Base-by-base conservation (phyloP, 2,329 filamentous ascomycete species). In the Thyridium curvatum region DNA sequence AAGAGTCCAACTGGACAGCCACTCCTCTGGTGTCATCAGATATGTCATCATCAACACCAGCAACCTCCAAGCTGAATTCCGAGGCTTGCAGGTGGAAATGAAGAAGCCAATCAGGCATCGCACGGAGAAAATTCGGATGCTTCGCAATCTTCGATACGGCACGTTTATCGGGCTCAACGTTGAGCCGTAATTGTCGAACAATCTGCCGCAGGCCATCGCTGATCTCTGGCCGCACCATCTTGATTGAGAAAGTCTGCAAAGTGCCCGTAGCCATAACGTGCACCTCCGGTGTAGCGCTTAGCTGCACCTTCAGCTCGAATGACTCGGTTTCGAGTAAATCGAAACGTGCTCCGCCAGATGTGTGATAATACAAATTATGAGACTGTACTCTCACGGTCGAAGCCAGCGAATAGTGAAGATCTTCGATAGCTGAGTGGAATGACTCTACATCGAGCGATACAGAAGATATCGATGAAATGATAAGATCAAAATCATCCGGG, bases 331-430 rank as follows among this genome's bases (percentile, higher is more conserved):
- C 80, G 3, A 97, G 74, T 6, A 98, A 71, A 52, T 95, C 88
- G 53, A 95, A 91, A 37, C 88, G 83, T 43, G 81, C 79, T 5
- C 89, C 86, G 9, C 80, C 77, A 16, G 84, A 82, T 1, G 89
- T 95, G 55, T 96, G 94, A 56, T 98, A 98, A 59, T 97, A 98
- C 1, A 98, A 72, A 47, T 88, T 79, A 56, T 96, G 89, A 1
- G 87, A 86, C 45, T 91, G 83, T 41, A 97, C 69, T 34, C 93
- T 77, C 56, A 94, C 80, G 4, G 86, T 84, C 1, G 89, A 88
- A 12, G 81, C 80, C 1, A 98, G 66, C 5, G 86, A 87, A 60
- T 98, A 98, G 55, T 96, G 86, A 4, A 89, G 66, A 28, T 94
- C 85, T 41, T 86, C 86, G 29, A 87, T 78, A 0, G 84, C 72